Percentiles rank a stretch among this genome's conserved stretches.
These are phyloP conservation scores for Leavenworthia alabamica DNA, from an alignment of 345 rosid genomes.

Conservation along the genomic window DNA sequence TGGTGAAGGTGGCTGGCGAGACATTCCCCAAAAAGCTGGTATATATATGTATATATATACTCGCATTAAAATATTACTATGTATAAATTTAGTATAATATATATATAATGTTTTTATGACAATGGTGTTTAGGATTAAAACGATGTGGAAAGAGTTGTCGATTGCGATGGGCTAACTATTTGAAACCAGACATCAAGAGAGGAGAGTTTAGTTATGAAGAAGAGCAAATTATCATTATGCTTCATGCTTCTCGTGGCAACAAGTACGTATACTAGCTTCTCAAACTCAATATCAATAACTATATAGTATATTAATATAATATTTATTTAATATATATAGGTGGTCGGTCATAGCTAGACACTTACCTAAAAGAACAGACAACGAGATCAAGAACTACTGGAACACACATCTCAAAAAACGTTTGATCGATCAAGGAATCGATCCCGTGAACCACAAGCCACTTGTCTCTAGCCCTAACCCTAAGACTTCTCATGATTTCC, in stretches of 20 bases:
- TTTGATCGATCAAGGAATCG: constrained; percentile 57
- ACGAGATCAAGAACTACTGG: constrained; percentile 66
- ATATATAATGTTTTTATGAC: background rate
- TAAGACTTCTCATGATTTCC: background rate
- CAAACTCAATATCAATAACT: background rate
- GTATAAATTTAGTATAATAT: background rate
- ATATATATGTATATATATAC: background rate
- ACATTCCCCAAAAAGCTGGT: constrained; percentile 34
- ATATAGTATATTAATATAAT: background rate
- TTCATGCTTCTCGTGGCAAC: constrained; percentile 42
- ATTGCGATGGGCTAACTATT: constrained; percentile 40
- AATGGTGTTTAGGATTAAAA: constrained; percentile 30
- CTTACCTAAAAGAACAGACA: constrained; percentile 58
- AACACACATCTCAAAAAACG: constrained; percentile 62
- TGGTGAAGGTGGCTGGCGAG: constrained; percentile 36
- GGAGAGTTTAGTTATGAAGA: constrained; percentile 38
- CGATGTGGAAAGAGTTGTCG: constrained; percentile 48
- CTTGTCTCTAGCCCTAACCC: background rate
- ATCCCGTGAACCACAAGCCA: constrained; percentile 72
- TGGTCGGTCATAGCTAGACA: constrained; percentile 66
- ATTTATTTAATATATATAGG: constrained; percentile 20
- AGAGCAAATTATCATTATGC: constrained; percentile 36
- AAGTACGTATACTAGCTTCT: constrained; percentile 20
- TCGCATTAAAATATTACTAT: background rate
- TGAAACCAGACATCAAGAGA: constrained; percentile 41